phyloP scores from a whole-genome alignment of 31 red algal species.

The Odonthalia washingtoniensis region DNA sequence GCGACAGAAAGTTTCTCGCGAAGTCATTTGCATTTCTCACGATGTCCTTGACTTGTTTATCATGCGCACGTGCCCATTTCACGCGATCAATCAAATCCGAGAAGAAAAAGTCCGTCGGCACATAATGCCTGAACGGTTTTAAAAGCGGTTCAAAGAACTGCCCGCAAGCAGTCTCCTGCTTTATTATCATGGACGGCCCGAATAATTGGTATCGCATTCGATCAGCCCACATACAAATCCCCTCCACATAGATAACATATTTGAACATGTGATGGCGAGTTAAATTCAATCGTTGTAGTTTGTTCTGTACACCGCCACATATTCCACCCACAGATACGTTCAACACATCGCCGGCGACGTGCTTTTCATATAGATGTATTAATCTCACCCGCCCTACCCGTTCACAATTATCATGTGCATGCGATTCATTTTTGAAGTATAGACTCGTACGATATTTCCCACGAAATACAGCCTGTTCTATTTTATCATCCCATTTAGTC shows the following conservation, averaged over 20 bases:
- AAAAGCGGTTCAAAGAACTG: slow-evolving; percentile 95
- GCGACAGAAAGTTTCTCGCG: slow-evolving; percentile 78
- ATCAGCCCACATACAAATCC: slow-evolving; percentile 99
- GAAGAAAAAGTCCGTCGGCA: slow-evolving; percentile 92
- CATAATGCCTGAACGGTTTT: slow-evolving; percentile 77
- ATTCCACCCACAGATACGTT: slow-evolving; percentile 84
- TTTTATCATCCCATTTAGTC: slow-evolving; percentile 72
- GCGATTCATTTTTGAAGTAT: slow-evolving; percentile 78
- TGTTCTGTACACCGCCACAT: slow-evolving; percentile 59
- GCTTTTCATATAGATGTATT: slow-evolving; percentile 46
- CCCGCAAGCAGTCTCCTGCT: slow-evolving; percentile 97
- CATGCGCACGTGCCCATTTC: slow-evolving; percentile 67
- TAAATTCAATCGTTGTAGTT: slow-evolving; percentile 63
- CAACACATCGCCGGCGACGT: slow-evolving; percentile 61
- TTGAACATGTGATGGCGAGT: slow-evolving; percentile 80
- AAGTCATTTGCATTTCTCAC: slow-evolving; percentile 89
- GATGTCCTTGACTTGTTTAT: slow-evolving; percentile 58
- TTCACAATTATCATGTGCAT: slow-evolving; percentile 72
- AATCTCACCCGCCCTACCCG: slow-evolving; percentile 65
- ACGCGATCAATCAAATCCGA: slow-evolving; percentile 67
- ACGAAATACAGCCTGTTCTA: slow-evolving; percentile 84
- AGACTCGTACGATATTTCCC: slow-evolving; percentile 81
- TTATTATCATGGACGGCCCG: slow-evolving; percentile 86
- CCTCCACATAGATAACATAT: slow-evolving; percentile 95
- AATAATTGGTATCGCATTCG: slow-evolving; percentile 82